Percentiles rank a stretch among this genome's conserved stretches.
These are phyloP conservation scores for barley (Hordeum vulgare) DNA, from an alignment of 176 grass and related monocot genomes.

Conservation along the genomic window MorexV3_pseudomolecules_assembly NC_058520.1:512547438-512547937, in stretches of 20 bases:
- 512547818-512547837: conserved; percentile 57
- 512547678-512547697: too few species aligned
- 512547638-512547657: too few species aligned
- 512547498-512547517: background rate
- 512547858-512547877: conserved; percentile 51
- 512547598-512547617: background rate
- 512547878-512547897: background rate
- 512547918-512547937: background rate
- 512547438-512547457: too few species aligned
- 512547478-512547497: too few species aligned
- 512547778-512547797: too few species aligned
- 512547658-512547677: too few species aligned
- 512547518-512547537: background rate
- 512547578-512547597: background rate
- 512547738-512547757: too few species aligned
- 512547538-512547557: background rate
- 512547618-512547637: too few species aligned
- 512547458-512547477: too few species aligned
- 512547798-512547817: conserved; percentile 80
- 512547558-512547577: background rate
- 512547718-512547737: too few species aligned
- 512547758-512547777: too few species aligned
- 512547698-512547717: too few species aligned
- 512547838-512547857: conserved; percentile 64
- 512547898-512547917: background rate